Base-by-base conservation (phyloP, 225 moss, liverwort and hornwort species). In the Bryum argenteum region DNA sequence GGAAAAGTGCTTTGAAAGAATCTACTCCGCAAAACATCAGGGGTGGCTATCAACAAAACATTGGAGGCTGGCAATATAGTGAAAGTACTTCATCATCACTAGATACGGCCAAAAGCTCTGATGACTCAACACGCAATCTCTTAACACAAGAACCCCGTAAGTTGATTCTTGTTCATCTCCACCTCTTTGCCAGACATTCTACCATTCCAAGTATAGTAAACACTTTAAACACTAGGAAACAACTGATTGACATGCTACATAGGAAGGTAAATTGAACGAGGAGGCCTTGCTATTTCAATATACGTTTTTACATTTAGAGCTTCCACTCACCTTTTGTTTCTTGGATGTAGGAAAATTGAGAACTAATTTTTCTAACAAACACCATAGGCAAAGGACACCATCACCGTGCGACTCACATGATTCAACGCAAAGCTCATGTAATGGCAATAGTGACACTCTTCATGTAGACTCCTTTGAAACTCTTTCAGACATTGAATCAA, bases 261-360 rank as follows among this genome's bases (percentile, higher is more conserved):
- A n/a, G n/a, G n/a, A n/a, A n/a, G n/a, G n/a, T n/a, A n/a, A n/a
- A n/a, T n/a, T n/a, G n/a, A n/a, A n/a, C n/a, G n/a, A n/a, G 26
- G 26, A 33, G 33, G 33, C 7, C 7, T 33, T 33, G 33, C 7
- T 0, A 33, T 6, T 3, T 33, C 7, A 33, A 26, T 26, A 26
- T 2, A 26, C 4, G 2, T 26, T 26, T 4, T 33, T 33, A 6
- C 5, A 33, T 5, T 4, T 33, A 4, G 33, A 6, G 33, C 33
- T 33, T 28, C 5, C 33, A 33, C 33, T 33, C 16, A 47, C 14
- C 7, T 5, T 13, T 6, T 16, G 16, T 6, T 47, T 14, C 39
- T 19, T 63, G 9, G 3, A 33, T 70, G 54, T 26, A 83, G 73
- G 77, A 37, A 83, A 73, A 56, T 52, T 80, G 61, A 73, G 37